A percentile compares a stretch with the other conserved stretches of the same genome.
phyloP scores from a whole-genome alignment of 768 basidiomycete species.

The Leccinellum albellum region DNA sequence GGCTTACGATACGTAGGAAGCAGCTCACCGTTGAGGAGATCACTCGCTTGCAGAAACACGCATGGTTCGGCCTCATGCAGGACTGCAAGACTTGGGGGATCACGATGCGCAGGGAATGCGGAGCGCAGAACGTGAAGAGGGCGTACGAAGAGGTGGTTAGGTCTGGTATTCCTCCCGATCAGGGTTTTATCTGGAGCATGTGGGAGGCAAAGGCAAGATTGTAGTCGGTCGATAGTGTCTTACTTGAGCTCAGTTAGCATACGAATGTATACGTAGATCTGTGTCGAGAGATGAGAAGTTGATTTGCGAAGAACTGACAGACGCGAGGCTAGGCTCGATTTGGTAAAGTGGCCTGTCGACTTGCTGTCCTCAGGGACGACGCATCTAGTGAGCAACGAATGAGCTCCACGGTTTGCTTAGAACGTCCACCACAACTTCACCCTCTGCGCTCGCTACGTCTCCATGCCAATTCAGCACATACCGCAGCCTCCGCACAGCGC shows the following conservation, averaged over 20 bases:
- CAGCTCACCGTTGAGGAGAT: constrained; percentile 48
- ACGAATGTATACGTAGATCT: too few species aligned
- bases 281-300: too few species aligned
- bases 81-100: constrained; percentile 55
- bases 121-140: constrained; percentile 43
- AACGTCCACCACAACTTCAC: not conserved
- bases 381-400: constrained; percentile 1
- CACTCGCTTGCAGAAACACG: constrained; percentile 45
- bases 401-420: not conserved
- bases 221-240: constrained; percentile 4
- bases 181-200: constrained; percentile 62
- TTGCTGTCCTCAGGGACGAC: not conserved
- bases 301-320: too few species aligned
- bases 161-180: constrained; percentile 49
- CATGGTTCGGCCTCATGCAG: constrained; percentile 58
- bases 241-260: too few species aligned
- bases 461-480: constrained; percentile 36
- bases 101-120: constrained; percentile 44
- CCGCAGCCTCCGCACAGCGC: constrained; percentile 59
- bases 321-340: not conserved
- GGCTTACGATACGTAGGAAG: constrained; percentile 53
- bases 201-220: constrained; percentile 41
- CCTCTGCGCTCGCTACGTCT: not conserved
- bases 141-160: constrained; percentile 46
- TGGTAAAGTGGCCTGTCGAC: not conserved